Evolutionary conservation across 1,139 yeast genomes (phyloP).

Genomic region (Hemisphaericaspora subhashii): DNA sequence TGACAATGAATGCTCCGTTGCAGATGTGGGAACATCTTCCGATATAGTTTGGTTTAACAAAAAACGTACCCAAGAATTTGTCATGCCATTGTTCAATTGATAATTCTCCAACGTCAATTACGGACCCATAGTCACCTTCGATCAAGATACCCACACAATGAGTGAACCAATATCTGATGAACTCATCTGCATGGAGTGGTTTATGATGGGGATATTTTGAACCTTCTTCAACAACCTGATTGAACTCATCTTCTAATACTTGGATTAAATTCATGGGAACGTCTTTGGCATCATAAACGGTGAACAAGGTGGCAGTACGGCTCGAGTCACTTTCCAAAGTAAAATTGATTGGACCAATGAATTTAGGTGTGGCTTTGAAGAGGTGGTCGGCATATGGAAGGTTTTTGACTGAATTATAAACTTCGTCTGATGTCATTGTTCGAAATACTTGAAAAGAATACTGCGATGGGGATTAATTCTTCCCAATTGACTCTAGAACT

Average conservation of each 20-base stretch:
- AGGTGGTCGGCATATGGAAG: conserved; percentile 39
- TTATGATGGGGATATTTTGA: conserved; percentile 46
- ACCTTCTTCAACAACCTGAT: conserved; percentile 52
- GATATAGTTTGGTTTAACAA: conserved; percentile 73
- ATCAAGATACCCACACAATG: conserved; percentile 48
- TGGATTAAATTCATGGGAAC: conserved; percentile 38
- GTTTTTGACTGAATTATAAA: conserved; percentile 15
- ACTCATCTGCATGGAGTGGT: conserved; percentile 29
- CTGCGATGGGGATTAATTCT: too few species aligned
- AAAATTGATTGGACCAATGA: conserved; percentile 28
- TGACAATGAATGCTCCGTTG: conserved; percentile 77
- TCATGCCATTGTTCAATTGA: conserved; percentile 35
- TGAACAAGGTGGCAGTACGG: conserved; percentile 34
- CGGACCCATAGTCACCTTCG: conserved; percentile 31
- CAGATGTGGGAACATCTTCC: conserved; percentile 80
- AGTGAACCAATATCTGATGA: conserved; percentile 43
- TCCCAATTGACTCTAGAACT: too few species aligned
- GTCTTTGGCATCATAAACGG: conserved; percentile 27
- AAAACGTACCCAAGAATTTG: conserved; percentile 63
- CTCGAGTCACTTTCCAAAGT: conserved; percentile 28
- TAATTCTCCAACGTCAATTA: conserved; percentile 14
- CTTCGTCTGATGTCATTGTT: conserved; percentile 6
- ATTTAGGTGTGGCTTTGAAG: conserved; percentile 21
- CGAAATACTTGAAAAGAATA: too few species aligned
- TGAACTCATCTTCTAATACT: conserved; percentile 39